Conservation (phyloP, 331 rosid genomes). For the Acacia pycnantha region DNA sequence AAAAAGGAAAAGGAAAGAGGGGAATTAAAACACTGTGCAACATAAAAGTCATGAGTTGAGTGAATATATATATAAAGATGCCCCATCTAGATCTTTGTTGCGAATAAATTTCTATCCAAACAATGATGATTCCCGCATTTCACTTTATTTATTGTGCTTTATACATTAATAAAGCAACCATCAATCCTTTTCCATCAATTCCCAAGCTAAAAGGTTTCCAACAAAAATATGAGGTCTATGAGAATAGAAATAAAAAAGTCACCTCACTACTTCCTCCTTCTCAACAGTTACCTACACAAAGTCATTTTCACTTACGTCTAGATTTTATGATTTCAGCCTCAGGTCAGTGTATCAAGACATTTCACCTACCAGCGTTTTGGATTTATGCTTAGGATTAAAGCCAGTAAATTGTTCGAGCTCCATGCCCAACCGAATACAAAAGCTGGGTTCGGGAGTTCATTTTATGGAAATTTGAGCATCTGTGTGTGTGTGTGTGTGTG, state of each 20-base stretch:
- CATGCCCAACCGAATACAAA: neutral
- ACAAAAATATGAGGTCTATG: conserved; percentile 45
- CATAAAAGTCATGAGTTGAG: conserved; percentile 56
- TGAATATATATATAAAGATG: conserved; percentile 33
- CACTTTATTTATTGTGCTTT: conserved; percentile 46
- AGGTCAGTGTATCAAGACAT: neutral
- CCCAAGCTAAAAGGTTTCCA: conserved; percentile 76
- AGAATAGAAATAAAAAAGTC: conserved; percentile 48
- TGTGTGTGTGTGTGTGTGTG: neutral
- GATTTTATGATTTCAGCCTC: neutral
- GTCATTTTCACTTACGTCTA: neutral
- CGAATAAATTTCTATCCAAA: conserved; percentile 59
- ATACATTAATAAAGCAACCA: conserved; percentile 33
- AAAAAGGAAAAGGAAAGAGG: conserved; percentile 38
- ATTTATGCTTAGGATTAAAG: neutral
- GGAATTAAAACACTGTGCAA: conserved; percentile 31
- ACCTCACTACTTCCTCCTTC: neutral
- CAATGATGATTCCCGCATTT: conserved; percentile 53
- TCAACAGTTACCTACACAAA: neutral
- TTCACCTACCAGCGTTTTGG: neutral
- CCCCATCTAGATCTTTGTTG: conserved; percentile 53
- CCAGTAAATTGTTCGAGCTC: neutral
- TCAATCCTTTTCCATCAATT: conserved; percentile 65
- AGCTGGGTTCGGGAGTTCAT: neutral
- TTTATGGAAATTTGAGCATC: too few species aligned